These are phyloP conservation scores for Firmiana major DNA, from an alignment of 345 rosid species.

Conservation along the genomic window DNA sequence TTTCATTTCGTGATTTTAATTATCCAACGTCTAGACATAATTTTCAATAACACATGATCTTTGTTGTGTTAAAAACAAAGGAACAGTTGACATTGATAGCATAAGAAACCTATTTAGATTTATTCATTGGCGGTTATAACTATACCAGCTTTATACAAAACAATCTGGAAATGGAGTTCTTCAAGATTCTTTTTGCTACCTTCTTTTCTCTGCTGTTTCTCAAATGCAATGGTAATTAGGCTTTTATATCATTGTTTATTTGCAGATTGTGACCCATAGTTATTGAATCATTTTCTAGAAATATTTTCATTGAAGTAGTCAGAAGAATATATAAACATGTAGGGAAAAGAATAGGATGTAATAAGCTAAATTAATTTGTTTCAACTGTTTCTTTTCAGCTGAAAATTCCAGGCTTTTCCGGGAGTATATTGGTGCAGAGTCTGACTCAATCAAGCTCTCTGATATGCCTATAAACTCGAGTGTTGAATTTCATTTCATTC, in stretches of 20 bases:
- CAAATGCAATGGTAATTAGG: not conserved
- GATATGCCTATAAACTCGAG: constrained; percentile 25
- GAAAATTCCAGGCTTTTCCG: constrained; percentile 1
- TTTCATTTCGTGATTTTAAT: too few species aligned
- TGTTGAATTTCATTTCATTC: constrained; percentile 35
- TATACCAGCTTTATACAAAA: too few species aligned
- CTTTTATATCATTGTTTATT: not conserved
- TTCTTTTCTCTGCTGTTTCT: not conserved
- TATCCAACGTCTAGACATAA: too few species aligned
- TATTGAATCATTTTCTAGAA: not conserved
- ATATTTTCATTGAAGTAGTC: not conserved
- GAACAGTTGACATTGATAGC: too few species aligned
- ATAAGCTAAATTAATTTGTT: not conserved
- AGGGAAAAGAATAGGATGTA: not conserved
- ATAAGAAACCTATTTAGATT: too few species aligned
- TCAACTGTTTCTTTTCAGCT: not conserved
- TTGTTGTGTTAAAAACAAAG: too few species aligned
- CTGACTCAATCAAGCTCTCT: constrained; percentile 21
- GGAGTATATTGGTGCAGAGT: constrained; percentile 22
- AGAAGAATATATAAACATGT: not conserved
- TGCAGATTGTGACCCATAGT: not conserved
- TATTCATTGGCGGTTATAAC: too few species aligned
- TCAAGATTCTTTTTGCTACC: not conserved
- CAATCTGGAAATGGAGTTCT: not conserved
- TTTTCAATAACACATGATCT: too few species aligned